Percentiles rank a stretch among this genome's conserved stretches.
Evolutionary conservation across 1,284 basidiomycete genomes (phyloP).

Genomic region (Porogramme epimiltina): DNA sequence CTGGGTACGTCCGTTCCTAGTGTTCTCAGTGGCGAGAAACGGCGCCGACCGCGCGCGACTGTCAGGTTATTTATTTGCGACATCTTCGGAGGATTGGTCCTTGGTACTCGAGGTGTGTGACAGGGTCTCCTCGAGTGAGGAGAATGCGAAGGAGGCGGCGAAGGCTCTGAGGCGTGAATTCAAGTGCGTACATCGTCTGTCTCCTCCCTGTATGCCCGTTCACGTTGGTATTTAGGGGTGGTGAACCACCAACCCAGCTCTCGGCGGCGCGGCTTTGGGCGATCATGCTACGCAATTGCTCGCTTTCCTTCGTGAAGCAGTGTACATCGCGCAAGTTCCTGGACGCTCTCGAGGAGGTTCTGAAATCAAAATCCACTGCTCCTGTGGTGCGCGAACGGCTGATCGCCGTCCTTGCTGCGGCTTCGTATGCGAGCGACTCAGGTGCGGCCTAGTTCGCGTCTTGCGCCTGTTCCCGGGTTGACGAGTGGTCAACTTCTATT

Average conservation of each 20-base stretch:
- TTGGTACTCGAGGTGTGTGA: conserved; percentile 81
- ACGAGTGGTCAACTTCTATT: neutral
- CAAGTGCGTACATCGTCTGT: conserved; percentile 49
- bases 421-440: conserved; percentile 60
- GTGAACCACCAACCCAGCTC: conserved; percentile 68
- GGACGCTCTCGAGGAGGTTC: conserved; percentile 70
- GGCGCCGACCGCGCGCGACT: neutral
- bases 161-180: conserved; percentile 75
- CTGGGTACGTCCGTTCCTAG: conserved; percentile 48
- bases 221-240: conserved; percentile 48
- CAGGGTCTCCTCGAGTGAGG: conserved; percentile 63
- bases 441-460: conserved; percentile 34
- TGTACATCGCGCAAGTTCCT: conserved; percentile 76
- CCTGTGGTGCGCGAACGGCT: conserved; percentile 75
- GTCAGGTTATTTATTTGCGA: conserved; percentile 72
- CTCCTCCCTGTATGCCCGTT: neutral
- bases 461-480: neutral
- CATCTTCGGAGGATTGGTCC: conserved; percentile 76
- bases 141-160: conserved; percentile 73
- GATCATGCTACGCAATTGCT: conserved; percentile 77
- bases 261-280: conserved; percentile 81
- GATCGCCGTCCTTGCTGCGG: conserved; percentile 71
- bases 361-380: conserved; percentile 58
- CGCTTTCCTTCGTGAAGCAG: conserved; percentile 64
- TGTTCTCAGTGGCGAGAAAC: neutral